These are phyloP conservation scores for Lecanoromycetidae sp. DNA, from an alignment of 2,329 filamentous ascomycete genomes.

Conservation along the genomic window DNA sequence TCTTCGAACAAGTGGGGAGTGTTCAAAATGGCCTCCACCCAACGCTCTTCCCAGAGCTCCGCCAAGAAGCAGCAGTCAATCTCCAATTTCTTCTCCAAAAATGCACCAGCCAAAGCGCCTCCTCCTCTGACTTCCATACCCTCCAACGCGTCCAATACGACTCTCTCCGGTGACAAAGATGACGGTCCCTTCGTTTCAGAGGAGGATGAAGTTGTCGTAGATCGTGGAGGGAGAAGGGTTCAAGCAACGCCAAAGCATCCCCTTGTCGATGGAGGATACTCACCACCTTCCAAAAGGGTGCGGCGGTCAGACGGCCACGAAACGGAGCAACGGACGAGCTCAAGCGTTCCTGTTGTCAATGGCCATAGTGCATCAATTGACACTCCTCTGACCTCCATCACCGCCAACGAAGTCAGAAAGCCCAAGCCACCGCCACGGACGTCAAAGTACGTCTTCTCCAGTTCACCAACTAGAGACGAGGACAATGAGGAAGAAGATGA, in stretches of 20 bases:
- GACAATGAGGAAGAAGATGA: conserved; percentile 38
- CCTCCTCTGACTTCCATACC: conserved; percentile 18
- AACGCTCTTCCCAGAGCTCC: conserved; percentile 18
- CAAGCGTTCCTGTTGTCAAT: too few species aligned
- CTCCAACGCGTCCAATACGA: conserved; percentile 12
- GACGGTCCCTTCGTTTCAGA: conserved; percentile 11
- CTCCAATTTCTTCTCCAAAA: conserved; percentile 68
- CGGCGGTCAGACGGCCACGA: conserved; percentile 1
- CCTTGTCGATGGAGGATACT: background rate
- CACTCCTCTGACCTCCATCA: conserved; percentile 7
- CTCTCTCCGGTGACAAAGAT: conserved; percentile 1
- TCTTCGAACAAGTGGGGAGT: too few species aligned
- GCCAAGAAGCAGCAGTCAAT: conserved; percentile 66
- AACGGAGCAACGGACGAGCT: background rate
- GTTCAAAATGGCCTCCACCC: conserved; percentile 1
- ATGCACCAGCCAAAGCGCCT: conserved; percentile 26
- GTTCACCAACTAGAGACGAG: conserved; percentile 32
- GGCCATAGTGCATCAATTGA: background rate
- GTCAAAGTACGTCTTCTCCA: conserved; percentile 48
- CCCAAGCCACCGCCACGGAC: conserved; percentile 37
- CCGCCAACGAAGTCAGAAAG: conserved; percentile 22
- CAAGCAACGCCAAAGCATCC: background rate
- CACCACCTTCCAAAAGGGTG: conserved; percentile 5
- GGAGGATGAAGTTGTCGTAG: background rate
- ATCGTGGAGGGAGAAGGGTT: background rate